Evolutionary conservation across 148 eudicot species (phyloP).

Genomic region (Limonium bicolor): DNA sequence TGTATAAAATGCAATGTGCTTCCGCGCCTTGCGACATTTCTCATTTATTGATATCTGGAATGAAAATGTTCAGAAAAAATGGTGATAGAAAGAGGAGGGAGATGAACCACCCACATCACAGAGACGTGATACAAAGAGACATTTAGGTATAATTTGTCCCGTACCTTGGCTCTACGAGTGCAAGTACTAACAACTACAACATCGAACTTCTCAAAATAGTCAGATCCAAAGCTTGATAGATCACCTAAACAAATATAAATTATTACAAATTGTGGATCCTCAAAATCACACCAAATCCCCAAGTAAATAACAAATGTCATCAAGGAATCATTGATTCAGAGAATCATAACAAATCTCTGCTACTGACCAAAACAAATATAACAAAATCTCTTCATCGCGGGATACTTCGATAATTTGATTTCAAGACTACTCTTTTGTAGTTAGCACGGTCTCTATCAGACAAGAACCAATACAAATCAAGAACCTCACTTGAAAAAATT

Average conservation of each 20-base stretch:
- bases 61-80: not conserved
- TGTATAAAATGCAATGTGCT: conserved; percentile 71
- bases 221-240: conserved; percentile 33
- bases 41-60: conserved; percentile 62
- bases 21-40: conserved; percentile 65
- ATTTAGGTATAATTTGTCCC: not conserved
- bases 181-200: conserved; percentile 63
- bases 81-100: not conserved
- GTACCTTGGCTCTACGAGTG: conserved; percentile 57
- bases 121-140: not conserved
- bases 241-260: conserved; percentile 87
- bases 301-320: too few relatives aligned
- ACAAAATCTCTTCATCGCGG: too few relatives aligned
- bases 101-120: not conserved
- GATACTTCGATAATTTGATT: too few relatives aligned
- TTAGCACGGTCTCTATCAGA: too few relatives aligned
- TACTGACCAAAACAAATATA: too few relatives aligned
- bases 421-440: too few relatives aligned
- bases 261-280: too few relatives aligned
- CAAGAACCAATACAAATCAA: too few relatives aligned
- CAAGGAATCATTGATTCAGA: conserved; percentile 70
- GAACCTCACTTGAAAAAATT: too few relatives aligned
- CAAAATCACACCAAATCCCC: too few relatives aligned
- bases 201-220: conserved; percentile 74
- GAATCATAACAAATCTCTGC: conserved; percentile 81